Evolutionary conservation across 2,329 filamentous ascomycete species (phyloP).

Genomic region (Apiospora kogelbergensis): DNA sequence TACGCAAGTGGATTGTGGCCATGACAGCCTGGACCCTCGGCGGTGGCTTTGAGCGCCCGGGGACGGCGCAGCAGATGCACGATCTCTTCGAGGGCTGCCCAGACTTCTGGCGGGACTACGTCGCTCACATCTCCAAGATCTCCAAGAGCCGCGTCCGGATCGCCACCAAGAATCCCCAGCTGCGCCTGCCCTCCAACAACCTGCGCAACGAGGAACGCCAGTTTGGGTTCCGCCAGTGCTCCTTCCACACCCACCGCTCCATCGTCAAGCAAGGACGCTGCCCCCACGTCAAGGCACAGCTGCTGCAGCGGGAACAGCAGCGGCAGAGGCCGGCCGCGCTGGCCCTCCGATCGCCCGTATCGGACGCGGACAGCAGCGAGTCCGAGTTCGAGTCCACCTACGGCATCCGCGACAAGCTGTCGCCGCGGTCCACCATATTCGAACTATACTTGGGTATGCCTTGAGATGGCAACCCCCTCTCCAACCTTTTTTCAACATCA

Average conservation of each 20-base stretch:
- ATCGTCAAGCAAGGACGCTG: constrained; percentile 54
- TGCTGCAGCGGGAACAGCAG: background rate
- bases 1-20: constrained; percentile 60
- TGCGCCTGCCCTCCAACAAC: constrained; percentile 56
- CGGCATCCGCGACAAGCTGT: background rate
- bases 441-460: constrained; percentile 14
- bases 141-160: constrained; percentile 48
- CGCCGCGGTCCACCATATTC: constrained; percentile 14
- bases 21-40: constrained; percentile 59
- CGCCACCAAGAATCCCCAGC: constrained; percentile 60
- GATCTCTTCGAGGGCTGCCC: constrained; percentile 43
- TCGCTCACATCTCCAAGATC: constrained; percentile 53
- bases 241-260: constrained; percentile 59
- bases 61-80: constrained; percentile 37
- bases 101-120: constrained; percentile 51
- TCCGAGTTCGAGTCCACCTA: constrained; percentile 9
- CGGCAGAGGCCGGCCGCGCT: background rate
- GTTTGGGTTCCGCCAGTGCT: constrained; percentile 62
- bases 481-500: too few relatives aligned
- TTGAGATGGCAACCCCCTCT: background rate
- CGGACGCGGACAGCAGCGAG: constrained; percentile 6
- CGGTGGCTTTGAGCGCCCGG: constrained; percentile 31
- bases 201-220: constrained; percentile 56
- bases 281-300: constrained; percentile 31
- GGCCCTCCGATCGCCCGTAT: constrained; percentile 4